These are phyloP conservation scores for Coemansia sp. DNA, from an alignment of 192 early-diverging fungal species.

Conservation along the genomic window DNA sequence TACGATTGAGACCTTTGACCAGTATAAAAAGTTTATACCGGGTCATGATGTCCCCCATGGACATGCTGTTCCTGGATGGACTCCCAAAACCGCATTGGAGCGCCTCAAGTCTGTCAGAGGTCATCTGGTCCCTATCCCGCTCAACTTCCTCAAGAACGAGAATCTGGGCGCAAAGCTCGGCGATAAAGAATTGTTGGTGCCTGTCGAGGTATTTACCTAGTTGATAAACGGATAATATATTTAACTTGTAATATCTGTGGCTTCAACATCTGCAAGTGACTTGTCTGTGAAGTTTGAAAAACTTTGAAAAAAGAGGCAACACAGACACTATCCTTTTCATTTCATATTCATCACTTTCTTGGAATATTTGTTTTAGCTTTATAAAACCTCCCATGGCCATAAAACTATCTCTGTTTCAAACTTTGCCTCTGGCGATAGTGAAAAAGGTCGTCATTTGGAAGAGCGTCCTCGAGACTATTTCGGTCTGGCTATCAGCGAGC, in stretches of 20 bases:
- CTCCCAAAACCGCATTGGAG: constrained; percentile 32
- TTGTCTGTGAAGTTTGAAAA: not conserved
- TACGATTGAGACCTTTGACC: constrained; percentile 65
- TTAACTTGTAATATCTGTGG: not conserved
- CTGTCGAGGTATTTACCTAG: constrained; percentile 55
- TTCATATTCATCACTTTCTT: too few species aligned
- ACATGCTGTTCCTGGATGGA: constrained; percentile 32
- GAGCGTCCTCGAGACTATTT: not conserved
- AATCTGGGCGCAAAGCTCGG: constrained; percentile 54
- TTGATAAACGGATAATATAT: not conserved
- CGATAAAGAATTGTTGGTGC: constrained; percentile 53
- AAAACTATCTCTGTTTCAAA: not conserved
- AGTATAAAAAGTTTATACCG: constrained; percentile 55
- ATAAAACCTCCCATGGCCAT: not conserved
- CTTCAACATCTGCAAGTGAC: not conserved
- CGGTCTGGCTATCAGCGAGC: not conserved
- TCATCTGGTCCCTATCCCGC: constrained; percentile 52
- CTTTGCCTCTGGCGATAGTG: not conserved
- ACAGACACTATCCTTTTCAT: too few species aligned
- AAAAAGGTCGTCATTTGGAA: not conserved
- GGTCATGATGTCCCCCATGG: constrained; percentile 47
- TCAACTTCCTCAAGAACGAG: constrained; percentile 54
- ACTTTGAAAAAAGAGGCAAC: too few species aligned
- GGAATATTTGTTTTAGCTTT: too few species aligned
- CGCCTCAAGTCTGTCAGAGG: constrained; percentile 42